These are phyloP conservation scores for Ophiocordyceps camponoti-leonardi DNA, from an alignment of 2,329 filamentous ascomycete species.

Conservation along the genomic window DNA sequence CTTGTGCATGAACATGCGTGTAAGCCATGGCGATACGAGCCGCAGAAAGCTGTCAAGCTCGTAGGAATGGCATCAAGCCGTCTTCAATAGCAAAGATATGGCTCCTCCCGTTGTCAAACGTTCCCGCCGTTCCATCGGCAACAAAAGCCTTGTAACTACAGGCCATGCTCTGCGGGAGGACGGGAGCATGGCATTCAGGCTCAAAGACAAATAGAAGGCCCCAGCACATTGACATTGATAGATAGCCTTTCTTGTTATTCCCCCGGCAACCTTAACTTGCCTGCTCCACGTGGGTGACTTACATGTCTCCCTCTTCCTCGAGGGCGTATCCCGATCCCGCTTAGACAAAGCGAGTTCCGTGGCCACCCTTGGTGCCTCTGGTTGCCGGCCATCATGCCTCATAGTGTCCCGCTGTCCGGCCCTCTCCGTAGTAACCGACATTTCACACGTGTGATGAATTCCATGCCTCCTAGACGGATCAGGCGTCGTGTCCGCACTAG, in stretches of 20 bases:
- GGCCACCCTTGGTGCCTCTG: no score
- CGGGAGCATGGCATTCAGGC: background rate
- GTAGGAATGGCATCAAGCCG: background rate
- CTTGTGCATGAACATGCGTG: background rate
- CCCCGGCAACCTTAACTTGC: background rate
- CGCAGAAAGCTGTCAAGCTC: background rate
- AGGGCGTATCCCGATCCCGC: no score
- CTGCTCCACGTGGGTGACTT: background rate
- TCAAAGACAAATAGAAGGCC: background rate
- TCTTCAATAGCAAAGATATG: background rate
- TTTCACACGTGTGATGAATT: no score
- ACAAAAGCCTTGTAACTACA: background rate
- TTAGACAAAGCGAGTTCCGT: no score
- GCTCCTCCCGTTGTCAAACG: background rate
- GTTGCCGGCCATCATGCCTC: no score
- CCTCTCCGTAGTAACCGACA: no score
- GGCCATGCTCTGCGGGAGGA: background rate
- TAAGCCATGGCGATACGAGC: background rate
- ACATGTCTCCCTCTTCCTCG: background rate
- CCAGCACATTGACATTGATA: background rate
- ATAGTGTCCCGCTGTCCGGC: no score
- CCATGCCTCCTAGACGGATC: no score
- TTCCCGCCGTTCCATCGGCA: background rate
- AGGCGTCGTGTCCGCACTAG: no score
- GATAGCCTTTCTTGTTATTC: background rate